A percentile compares a stretch with the other conserved stretches of the same genome.
Evolutionary conservation across 305 asterid genomes (phyloP).

Genomic region (Solanum aculeatissimum): DNA sequence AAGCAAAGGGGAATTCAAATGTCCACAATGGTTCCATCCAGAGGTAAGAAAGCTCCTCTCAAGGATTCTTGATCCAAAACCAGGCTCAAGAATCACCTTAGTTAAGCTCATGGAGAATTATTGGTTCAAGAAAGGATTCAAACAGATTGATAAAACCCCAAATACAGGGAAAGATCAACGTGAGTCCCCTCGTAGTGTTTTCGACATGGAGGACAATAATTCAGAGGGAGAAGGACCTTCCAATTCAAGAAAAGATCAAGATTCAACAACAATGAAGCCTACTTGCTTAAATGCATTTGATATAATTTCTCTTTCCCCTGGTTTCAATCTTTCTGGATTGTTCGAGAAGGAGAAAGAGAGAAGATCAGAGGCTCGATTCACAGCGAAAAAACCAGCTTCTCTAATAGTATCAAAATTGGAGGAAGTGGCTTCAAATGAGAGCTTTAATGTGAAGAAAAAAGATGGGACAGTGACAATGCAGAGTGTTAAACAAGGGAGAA

Average conservation of each 20-base stretch:
- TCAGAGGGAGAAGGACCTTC: slow-evolving; percentile 6
- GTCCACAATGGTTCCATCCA: slow-evolving; percentile 36
- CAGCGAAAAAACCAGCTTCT: slow-evolving; percentile 19
- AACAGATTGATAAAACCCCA: background rate
- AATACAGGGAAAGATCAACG: background rate
- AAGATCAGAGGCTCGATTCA: slow-evolving; percentile 22
- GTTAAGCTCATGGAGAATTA: slow-evolving; percentile 29
- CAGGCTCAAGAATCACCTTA: slow-evolving; percentile 22
- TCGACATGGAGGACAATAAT: background rate
- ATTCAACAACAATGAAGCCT: slow-evolving; percentile 9
- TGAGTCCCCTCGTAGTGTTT: background rate
- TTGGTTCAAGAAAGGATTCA: slow-evolving; percentile 38
- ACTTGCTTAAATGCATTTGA: slow-evolving; percentile 33
- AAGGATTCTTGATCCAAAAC: slow-evolving; percentile 36
- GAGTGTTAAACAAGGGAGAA: slow-evolving; percentile 26
- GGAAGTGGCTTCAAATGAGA: slow-evolving; percentile 21
- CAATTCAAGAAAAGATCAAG: background rate
- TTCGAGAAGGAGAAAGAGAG: slow-evolving; percentile 13
- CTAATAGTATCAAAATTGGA: slow-evolving; percentile 25
- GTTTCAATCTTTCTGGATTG: slow-evolving; percentile 30
- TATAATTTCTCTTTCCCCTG: slow-evolving; percentile 30
- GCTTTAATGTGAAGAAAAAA: slow-evolving; percentile 24
- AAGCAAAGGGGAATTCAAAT: slow-evolving; percentile 25
- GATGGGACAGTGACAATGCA: slow-evolving; percentile 31
- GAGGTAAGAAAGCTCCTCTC: slow-evolving; percentile 29